A percentile compares a stretch with the other conserved stretches of the same genome.
These are phyloP conservation scores for Helianthus annuus DNA, from an alignment of 129 eudicot species.

Conservation along the genomic window HanXRQr2.0-SUNRISE NC_035440.2:135535207-135535706, in stretches of 20 bases:
- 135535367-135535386: neutral
- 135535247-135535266: neutral
- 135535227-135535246: neutral
- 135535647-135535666: too few relatives aligned
- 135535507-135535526: neutral
- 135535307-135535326: neutral
- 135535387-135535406: too few relatives aligned
- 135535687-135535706: too few relatives aligned
- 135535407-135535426: too few relatives aligned
- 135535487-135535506: neutral
- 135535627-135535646: too few relatives aligned
- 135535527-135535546: neutral
- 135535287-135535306: neutral
- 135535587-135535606: slow-evolving; percentile 9
- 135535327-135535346: neutral
- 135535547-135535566: neutral
- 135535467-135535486: neutral
- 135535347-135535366: neutral
- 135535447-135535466: neutral
- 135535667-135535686: too few relatives aligned
- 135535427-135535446: too few relatives aligned
- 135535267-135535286: neutral
- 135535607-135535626: too few relatives aligned
- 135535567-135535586: neutral
- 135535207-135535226: slow-evolving; percentile 1